Base-by-base conservation (phyloP, 2,329 filamentous ascomycete species). In the Colletotrichum falcatum region DNA sequence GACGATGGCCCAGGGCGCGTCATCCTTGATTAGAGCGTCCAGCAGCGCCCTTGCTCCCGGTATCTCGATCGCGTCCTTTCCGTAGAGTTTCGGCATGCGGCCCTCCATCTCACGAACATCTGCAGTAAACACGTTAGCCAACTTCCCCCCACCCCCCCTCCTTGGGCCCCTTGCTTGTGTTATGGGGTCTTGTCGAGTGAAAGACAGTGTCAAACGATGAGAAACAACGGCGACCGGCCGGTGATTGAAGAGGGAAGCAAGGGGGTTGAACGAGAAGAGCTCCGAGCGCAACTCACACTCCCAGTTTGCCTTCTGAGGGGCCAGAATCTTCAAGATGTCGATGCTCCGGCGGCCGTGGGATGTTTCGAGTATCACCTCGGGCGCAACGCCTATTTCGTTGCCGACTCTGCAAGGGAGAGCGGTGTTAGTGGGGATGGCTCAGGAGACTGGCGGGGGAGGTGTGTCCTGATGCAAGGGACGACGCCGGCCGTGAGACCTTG, bases 321-420 rank as follows among this genome's bases (percentile, higher is more conserved):
- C 91, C 69, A 97, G 88, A 35, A 95, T 84, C 79, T 89, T 89
- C 69, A 99, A 86, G 3, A 92, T 90, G 76, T 99, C 96, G 77
- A 98, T 97, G 74, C 91, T 94, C 69, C 96, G 87, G 70, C 95
- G 90, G 72, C 96, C 96, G 81, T 99, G 96, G 6, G 94, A 97
- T 12, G 94, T 97, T 76, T 94, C 88, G 33, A 98, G 87, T 76
- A 99, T 98, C 55, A 92, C 88, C 58, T 91, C 86, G n/a, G 94
- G 93, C 74, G 94, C 89, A 28, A 98, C 91, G 30, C 93, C 93
- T 76, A 98, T 91, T 78, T 97, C 93, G 12, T 88, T 86, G 60
- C 92, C 95, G 74, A 95, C 88, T n/a, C 92, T 94, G 76, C 61
- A 61, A 58, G 61, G 39, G 51, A 59, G 62, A 61, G 65, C 51